Evolutionary conservation across 2,329 filamentous ascomycete species (phyloP).

Genomic region (Cladosporium sp.): DNA sequence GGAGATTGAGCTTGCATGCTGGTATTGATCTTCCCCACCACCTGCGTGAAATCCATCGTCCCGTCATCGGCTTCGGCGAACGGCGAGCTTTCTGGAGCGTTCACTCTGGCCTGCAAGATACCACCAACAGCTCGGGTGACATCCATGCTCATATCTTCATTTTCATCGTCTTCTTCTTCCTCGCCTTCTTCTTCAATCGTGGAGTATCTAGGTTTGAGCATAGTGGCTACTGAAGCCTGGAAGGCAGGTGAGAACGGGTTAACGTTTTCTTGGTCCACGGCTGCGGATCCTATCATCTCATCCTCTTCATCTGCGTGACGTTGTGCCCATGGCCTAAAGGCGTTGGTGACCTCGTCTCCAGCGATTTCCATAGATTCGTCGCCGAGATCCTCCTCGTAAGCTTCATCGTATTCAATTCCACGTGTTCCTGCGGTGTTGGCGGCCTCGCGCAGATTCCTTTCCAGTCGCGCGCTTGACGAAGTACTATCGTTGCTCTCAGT

Average conservation of each 20-base stretch:
- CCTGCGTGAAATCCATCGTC: slow-evolving; percentile 55
- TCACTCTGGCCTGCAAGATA: slow-evolving; percentile 56
- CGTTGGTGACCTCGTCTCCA: slow-evolving; percentile 68
- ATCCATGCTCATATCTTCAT: slow-evolving; percentile 84
- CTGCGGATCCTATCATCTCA: slow-evolving; percentile 21
- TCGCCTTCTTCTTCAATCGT: slow-evolving; percentile 37
- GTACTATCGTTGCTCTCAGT: slow-evolving; percentile 46
- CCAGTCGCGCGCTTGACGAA: slow-evolving; percentile 68
- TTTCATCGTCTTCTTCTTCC: slow-evolving; percentile 49
- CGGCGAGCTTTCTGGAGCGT: slow-evolving; percentile 33
- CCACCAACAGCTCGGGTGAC: slow-evolving; percentile 78
- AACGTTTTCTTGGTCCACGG: slow-evolving; percentile 46
- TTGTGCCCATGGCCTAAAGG: slow-evolving; percentile 68
- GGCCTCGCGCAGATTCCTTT: slow-evolving; percentile 73
- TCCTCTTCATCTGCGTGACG: slow-evolving; percentile 39
- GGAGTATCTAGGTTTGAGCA: slow-evolving; percentile 17
- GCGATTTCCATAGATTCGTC: slow-evolving; percentile 51
- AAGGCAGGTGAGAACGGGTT: slow-evolving; percentile 47
- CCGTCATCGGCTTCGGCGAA: slow-evolving; percentile 36
- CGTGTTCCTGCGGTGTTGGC: slow-evolving; percentile 71
- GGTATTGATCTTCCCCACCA: slow-evolving; percentile 48
- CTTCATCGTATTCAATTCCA: slow-evolving; percentile 57
- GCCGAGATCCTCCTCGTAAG: slow-evolving; percentile 49
- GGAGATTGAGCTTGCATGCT: slow-evolving; percentile 24
- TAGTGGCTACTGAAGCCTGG: slow-evolving; percentile 28